Conservation (phyloP, 2,329 filamentous ascomycete genomes). For the Polytolypa hystricis region DNA sequence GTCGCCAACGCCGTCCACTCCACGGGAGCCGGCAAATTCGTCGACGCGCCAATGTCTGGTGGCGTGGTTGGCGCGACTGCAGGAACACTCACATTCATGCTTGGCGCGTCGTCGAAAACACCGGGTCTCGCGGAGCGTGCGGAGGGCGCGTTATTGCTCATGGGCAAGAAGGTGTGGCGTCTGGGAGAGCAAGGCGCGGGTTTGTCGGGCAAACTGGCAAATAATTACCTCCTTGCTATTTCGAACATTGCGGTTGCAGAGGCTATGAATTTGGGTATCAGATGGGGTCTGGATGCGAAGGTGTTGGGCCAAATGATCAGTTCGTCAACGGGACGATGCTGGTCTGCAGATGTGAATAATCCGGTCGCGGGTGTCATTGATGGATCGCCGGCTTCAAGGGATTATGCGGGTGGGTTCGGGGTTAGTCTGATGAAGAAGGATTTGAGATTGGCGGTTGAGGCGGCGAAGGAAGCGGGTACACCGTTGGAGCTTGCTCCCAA, state of each 20-base stretch:
- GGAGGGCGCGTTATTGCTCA: conserved; percentile 59
- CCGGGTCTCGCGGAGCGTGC: conserved; percentile 49
- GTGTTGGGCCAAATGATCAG: conserved; percentile 80
- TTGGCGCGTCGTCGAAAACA: conserved; percentile 50
- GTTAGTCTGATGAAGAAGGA: conserved; percentile 74
- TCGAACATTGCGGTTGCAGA: conserved; percentile 71
- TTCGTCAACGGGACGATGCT: conserved; percentile 85
- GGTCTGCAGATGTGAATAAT: conserved; percentile 94
- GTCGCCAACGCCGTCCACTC: conserved; percentile 61
- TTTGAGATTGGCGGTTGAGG: conserved; percentile 59
- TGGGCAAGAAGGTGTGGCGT: conserved; percentile 80
- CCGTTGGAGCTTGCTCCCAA: conserved; percentile 52
- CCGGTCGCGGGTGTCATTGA: conserved; percentile 77
- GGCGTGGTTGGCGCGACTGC: conserved; percentile 84
- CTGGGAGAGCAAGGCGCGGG: conserved; percentile 77
- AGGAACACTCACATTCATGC: conserved; percentile 90
- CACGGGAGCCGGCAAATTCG: conserved; percentile 61
- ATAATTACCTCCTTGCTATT: conserved; percentile 91
- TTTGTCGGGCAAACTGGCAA: conserved; percentile 84
- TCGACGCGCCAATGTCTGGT: conserved; percentile 95
- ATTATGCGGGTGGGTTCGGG: conserved; percentile 68
- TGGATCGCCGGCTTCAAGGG: conserved; percentile 61
- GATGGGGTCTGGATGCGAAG: conserved; percentile 52
- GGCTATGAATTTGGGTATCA: conserved; percentile 55
- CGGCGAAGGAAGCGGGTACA: conserved; percentile 56